Evolutionary conservation across 345 rosid species (phyloP), one percentile per base, ranked within the genome.

Genomic region (Citrus trifoliata): DNA sequence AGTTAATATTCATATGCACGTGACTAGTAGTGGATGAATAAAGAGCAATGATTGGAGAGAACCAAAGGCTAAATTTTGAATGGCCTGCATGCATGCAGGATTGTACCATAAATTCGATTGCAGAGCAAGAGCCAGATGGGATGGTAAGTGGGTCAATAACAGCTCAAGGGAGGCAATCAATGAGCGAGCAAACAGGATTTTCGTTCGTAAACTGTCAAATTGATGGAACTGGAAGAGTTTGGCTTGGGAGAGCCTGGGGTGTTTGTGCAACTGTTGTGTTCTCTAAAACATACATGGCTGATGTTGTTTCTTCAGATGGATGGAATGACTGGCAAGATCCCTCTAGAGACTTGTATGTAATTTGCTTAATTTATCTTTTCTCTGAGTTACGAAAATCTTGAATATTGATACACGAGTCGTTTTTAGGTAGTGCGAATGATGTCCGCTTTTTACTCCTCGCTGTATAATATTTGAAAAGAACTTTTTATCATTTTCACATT

Each of bases 191-290:
- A 25, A 87, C 93, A n/a, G 95, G 95, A 21, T 94, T 91, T 61
- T 90, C 97, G 3, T 94, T 92, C 51, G 90, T 92, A 51, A 80
- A 81, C 32, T 94, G 94, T 70, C 80, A 24, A 56, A 82, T 94
- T n/a, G 81, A 69, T 5, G 98, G 95, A 66, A 87, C 81, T 2
- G 94, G 97, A 9, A 85, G 64, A 22, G 80, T 92, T 28, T 92
- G 89, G 98, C 94, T 94, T 21, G 97, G 94, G 2, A 60, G 97
- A 81, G 93, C 98, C 18, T 91, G 95, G 95, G 89, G 89, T 77
- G 80, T 83, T 22, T 89, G 88, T 42, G 88, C 98, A 1, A 87
- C 93, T 1, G 88, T 90, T 2, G 87, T 94, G 67, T 94, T 94
- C 80, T 84, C 91, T 0, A 88, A 83, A 55, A 88, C 91, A 3